Evolutionary conservation across 495 filamentous ascomycete genomes (phyloP), one percentile per base, ranked within the genome.

Genomic region (Aspergillus carlsbadensis): DNA sequence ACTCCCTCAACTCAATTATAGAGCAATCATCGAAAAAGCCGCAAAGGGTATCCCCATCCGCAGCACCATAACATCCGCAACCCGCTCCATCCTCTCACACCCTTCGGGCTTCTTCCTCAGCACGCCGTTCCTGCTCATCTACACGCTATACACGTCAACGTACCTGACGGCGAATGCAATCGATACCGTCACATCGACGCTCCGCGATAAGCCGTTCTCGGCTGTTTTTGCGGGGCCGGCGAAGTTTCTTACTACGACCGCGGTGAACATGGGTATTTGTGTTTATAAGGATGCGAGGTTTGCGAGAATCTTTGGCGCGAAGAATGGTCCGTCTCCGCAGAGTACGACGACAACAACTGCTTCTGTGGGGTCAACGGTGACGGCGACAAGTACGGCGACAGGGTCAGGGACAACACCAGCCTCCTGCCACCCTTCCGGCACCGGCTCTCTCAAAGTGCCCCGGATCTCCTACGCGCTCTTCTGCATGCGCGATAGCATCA

Each of bases 1-100:
- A n/a, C n/a, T n/a, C n/a, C n/a, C n/a, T n/a, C n/a, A n/a, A n/a
- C n/a, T n/a, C n/a, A n/a, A n/a, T n/a, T n/a, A n/a, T n/a, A 96
- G 91, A 50, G 90, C 86, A 10, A 96, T 98, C 64, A 96, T 97
- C 72, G 92, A 97, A 73, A 96, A 96, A 75, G 90, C 93, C 14
- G 91, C 90, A 39, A 92, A 91, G 61, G 83, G 86, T 52, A 80
- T 81, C 59, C 80, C 87, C n/a, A 85, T 97, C 56, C 70, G 71
- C 43, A 67, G 74, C 44, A 92, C 89, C 43, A 74, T 96, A 62
- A 80, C 77, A 52, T 66, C 70, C 59, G 88, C 87, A 34, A 67
- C 94, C 48, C 70, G 65, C 7, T 77, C 80, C 29, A 81, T 96
- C 63, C 39, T 95, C 60, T 65, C 76, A 21, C 78, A 79, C n/a